Percentiles rank a stretch among this genome's conserved stretches.
Evolutionary conservation across 495 filamentous ascomycete species (phyloP).

Genomic region (Hypoxylon fragiforme): DNA sequence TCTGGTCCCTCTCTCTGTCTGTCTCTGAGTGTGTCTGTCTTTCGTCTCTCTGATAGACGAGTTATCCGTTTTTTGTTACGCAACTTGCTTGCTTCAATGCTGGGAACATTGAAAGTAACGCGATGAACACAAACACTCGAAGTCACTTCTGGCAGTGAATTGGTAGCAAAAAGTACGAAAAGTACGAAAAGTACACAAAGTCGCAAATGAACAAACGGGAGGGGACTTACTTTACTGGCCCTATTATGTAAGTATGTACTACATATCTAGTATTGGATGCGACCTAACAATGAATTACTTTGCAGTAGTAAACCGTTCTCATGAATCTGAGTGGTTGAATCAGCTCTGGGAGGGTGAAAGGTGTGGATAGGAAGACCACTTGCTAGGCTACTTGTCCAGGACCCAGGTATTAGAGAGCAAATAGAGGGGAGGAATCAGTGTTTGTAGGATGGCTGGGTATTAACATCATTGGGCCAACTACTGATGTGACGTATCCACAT

Average conservation of each 20-base stretch:
- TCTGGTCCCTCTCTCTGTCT: slow-evolving; percentile 2
- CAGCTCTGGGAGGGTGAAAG: slow-evolving; percentile 4
- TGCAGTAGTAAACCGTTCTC: slow-evolving; percentile 16
- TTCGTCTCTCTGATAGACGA: not conserved
- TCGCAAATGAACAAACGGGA: slow-evolving; percentile 18
- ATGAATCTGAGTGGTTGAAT: slow-evolving; percentile 18
- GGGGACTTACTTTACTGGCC: too few relatives aligned
- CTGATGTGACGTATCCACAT: slow-evolving; percentile 30
- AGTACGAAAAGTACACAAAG: slow-evolving; percentile 14
- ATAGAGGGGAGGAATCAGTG: slow-evolving; percentile 15
- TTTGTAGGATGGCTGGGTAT: slow-evolving; percentile 51
- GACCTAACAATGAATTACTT: slow-evolving; percentile 13
- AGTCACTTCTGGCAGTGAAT: slow-evolving; percentile 16
- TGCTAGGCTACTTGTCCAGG: too few relatives aligned
- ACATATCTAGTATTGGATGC: slow-evolving; percentile 1
- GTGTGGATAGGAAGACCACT: slow-evolving; percentile 21
- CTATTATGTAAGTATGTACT: slow-evolving; percentile 26
- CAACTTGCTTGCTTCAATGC: too few relatives aligned
- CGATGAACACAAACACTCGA: not conserved
- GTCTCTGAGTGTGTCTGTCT: not conserved
- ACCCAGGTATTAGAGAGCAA: too few relatives aligned
- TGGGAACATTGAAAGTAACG: too few relatives aligned
- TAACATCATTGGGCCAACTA: slow-evolving; percentile 45
- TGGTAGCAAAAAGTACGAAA: slow-evolving; percentile 27
- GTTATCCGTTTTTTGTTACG: not conserved